Conservation (phyloP, 441 rosid species). For the Pelargonium myrrhifolium region DNA sequence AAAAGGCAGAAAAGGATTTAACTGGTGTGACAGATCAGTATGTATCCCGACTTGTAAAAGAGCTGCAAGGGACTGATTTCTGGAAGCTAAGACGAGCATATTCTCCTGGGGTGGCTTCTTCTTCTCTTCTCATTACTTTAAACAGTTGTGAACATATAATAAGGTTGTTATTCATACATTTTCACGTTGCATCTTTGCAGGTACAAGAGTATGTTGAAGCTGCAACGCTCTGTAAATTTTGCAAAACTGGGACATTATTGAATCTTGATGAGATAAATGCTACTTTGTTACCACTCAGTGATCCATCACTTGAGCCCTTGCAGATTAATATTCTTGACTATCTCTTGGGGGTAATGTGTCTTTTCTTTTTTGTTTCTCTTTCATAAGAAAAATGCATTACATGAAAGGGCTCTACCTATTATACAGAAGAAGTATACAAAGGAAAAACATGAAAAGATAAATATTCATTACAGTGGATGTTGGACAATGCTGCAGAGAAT, state of each 20-base stretch:
- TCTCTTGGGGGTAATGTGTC: constrained; percentile 60
- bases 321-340: constrained; percentile 83
- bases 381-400: neutral
- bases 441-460: neutral
- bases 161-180: constrained; percentile 3
- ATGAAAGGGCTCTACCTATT: neutral
- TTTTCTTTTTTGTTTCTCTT: too few relatives aligned
- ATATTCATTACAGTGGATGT: too few relatives aligned
- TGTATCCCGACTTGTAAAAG: constrained; percentile 60
- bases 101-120: constrained; percentile 66
- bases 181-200: constrained; percentile 33
- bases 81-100: constrained; percentile 92
- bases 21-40: constrained; percentile 50
- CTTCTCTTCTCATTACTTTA: too few relatives aligned
- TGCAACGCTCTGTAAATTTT: constrained; percentile 76
- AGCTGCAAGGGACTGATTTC: constrained; percentile 76
- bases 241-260: constrained; percentile 58
- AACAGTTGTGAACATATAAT: constrained; percentile 6
- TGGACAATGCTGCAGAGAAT: neutral
- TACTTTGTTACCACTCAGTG: constrained; percentile 47
- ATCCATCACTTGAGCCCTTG: constrained; percentile 62
- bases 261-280: constrained; percentile 73
- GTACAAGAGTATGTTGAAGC: constrained; percentile 94
- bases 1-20: constrained; percentile 81
- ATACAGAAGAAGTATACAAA: neutral